Conservation (phyloP, 2,329 filamentous ascomycete genomes). For the Sclerotiophoma versabilis region DNA sequence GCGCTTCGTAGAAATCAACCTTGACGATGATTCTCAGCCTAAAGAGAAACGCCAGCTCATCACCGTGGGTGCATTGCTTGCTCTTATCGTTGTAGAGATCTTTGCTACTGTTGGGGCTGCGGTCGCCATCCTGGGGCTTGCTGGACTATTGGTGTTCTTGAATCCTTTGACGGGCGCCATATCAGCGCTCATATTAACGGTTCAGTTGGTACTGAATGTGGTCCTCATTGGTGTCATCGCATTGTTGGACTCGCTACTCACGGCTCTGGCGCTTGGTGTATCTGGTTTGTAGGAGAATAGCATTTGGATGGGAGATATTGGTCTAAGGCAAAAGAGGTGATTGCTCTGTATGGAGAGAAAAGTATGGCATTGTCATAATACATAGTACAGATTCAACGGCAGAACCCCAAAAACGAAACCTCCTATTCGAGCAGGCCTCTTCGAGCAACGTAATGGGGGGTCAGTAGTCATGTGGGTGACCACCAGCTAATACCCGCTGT, state of each 20-base stretch:
- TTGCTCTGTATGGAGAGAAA: no score
- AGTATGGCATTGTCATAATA: no score
- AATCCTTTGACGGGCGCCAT: slow-evolving; percentile 25
- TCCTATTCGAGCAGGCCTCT: no score
- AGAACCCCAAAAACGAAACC: no score
- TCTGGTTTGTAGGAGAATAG: slow-evolving; percentile 2
- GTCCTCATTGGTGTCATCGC: slow-evolving; percentile 24
- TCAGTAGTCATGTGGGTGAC: no score
- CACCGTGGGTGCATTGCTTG: slow-evolving; percentile 18
- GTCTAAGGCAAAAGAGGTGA: no score
- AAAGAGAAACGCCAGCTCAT: slow-evolving; percentile 22
- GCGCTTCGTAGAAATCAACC: background rate
- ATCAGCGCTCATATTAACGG: slow-evolving; percentile 23
- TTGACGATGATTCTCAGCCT: background rate
- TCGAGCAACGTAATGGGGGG: no score
- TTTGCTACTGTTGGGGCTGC: slow-evolving; percentile 28
- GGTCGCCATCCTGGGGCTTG: slow-evolving; percentile 24
- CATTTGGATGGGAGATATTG: no score
- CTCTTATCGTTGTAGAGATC: slow-evolving; percentile 29
- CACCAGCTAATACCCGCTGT: no score
- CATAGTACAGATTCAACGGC: no score
- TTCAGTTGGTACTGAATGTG: slow-evolving; percentile 25
- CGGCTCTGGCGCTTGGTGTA: slow-evolving; percentile 16
- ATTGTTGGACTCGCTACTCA: slow-evolving; percentile 24
- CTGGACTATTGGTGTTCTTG: slow-evolving; percentile 21